Evolutionary conservation across 2,329 filamentous ascomycete species (phyloP).

Genomic region (Penicillium frequentans): DNA sequence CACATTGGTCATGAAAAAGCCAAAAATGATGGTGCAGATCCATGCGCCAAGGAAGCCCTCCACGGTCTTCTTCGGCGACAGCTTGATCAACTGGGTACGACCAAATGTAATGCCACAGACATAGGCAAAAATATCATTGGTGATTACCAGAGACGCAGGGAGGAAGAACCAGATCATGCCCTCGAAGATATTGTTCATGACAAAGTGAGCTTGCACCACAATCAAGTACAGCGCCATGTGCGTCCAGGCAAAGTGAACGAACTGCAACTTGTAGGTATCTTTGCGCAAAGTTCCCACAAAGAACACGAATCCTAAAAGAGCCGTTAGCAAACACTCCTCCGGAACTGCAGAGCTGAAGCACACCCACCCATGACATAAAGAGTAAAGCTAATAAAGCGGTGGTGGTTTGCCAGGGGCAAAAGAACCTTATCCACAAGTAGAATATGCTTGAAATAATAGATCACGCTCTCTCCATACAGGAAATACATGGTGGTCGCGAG

Average conservation of each 20-base stretch:
- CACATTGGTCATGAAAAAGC: constrained; percentile 75
- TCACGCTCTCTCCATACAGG: constrained; percentile 95
- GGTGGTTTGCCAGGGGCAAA: constrained; percentile 90
- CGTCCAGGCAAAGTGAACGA: constrained; percentile 98
- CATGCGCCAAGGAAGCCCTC: constrained; percentile 96
- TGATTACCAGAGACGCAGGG: constrained; percentile 91
- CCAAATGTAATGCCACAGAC: constrained; percentile 97
- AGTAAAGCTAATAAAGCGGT: constrained; percentile 97
- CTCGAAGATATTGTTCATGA: constrained; percentile 99
- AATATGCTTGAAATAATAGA: constrained; percentile 99
- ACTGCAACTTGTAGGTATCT: constrained; percentile 96
- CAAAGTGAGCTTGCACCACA: constrained; percentile 95
- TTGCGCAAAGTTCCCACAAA: constrained; percentile 94
- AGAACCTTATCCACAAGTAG: constrained; percentile 91
- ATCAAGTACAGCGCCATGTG: constrained; percentile 99
- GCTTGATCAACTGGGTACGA: constrained; percentile 92
- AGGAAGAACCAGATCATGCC: constrained; percentile 99
- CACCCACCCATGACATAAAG: constrained; percentile 90
- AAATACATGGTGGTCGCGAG: constrained; percentile 99
- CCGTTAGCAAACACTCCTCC: neutral
- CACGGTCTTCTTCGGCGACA: constrained; percentile 98
- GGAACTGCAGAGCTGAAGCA: neutral
- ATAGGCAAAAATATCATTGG: constrained; percentile 98
- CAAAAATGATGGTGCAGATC: constrained; percentile 90
- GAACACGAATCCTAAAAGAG: constrained; percentile 80